Evolutionary conservation across 306 rosid species (phyloP).

Genomic region (Prunus kanzakura): DNA sequence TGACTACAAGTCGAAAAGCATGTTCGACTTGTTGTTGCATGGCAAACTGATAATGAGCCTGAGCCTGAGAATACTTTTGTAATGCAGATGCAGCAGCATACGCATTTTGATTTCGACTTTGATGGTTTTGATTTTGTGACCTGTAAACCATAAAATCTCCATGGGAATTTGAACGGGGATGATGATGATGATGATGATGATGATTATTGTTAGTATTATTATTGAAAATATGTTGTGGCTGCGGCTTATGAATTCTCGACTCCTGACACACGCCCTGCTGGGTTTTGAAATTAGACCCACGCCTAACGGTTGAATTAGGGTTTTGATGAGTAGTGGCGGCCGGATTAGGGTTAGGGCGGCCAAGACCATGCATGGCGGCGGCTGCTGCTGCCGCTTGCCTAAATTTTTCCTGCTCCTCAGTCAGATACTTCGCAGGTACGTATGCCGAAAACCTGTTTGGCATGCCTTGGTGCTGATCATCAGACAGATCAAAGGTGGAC

Average conservation of each 20-base stretch:
- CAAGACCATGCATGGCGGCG: neutral
- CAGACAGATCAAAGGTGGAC: too few species aligned
- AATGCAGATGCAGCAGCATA: neutral
- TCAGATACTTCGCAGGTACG: too few species aligned
- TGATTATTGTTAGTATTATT: too few species aligned
- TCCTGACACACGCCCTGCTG: neutral
- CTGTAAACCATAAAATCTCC: neutral
- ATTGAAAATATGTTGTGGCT: neutral
- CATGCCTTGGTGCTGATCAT: too few species aligned
- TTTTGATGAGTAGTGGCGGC: neutral
- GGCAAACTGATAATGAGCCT: neutral
- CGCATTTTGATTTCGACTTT: neutral
- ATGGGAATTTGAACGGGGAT: neutral
- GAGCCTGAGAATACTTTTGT: neutral
- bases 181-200: too few species aligned
- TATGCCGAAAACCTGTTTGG: too few species aligned
- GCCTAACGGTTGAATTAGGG: neutral
- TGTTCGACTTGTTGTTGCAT: neutral
- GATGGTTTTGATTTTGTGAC: neutral
- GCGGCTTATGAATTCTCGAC: neutral
- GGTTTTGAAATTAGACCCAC: neutral
- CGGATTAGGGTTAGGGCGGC: too few species aligned
- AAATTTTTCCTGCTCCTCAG: too few species aligned
- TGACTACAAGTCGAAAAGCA: neutral
- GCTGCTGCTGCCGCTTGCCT: neutral